Evolutionary conservation across 208 protist species (phyloP), one percentile per base, ranked within the genome.

Genomic region (Naegleria gruberi): DNA sequence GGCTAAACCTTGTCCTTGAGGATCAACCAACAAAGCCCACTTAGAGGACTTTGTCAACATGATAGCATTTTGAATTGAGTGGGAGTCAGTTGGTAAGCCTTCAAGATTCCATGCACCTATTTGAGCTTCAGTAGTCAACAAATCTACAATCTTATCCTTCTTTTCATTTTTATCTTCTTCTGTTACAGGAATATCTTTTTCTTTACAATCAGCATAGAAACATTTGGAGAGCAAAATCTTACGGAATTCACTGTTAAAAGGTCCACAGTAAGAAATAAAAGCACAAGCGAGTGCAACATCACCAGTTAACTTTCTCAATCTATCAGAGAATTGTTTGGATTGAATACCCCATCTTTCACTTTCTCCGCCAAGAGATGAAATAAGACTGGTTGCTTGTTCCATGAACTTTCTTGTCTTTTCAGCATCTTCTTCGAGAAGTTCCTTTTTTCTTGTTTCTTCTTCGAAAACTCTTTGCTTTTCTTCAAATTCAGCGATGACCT

Each of bases 41-140:
- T 98, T 97, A 89, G 91, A 93, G 23, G 93, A 89, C 34, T 92
- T 90, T 46, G 97, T 99, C 90, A 99, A 97, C 94, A 99, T 98
- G 92, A 99, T 99, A 86, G 97, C 98, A 94, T 99, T 99, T 94
- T 99, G 97, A 26, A 99, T 95, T 30, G 98, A 99, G 92, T 99
- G 97, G 91, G 98, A 97, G 94, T 99, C 98, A 34, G 97, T 97
- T 73, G 98, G 98, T 43, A 99, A 94, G 30, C 97, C 98, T 92
- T 99, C 97, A 77, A 99, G 92, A 91, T 98, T 97, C 98, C 98
- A 99, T 91, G 99, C 97, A 74, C 97, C 97, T 90, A 99, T 97
- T 57, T 95, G 97, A 45, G 98, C 97, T 90, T 99, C 97, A 90
- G 98, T 95, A 0, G 98, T 96, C 65, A 99, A 95, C 91, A 99